Conservation (phyloP, 768 basidiomycete genomes). For the Mycena albidolilacea region DNA sequence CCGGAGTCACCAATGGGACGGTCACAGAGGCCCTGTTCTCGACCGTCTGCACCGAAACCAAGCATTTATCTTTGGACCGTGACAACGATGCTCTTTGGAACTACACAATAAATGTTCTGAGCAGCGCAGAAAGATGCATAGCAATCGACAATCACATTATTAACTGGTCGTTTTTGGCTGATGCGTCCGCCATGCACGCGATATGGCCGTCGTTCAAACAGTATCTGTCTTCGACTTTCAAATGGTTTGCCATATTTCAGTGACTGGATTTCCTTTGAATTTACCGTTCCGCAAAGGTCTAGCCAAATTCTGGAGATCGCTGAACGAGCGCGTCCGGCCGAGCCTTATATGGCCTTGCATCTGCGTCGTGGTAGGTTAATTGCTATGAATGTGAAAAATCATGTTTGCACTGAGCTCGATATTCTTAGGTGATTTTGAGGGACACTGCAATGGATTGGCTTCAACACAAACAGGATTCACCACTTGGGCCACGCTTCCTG, state of each 20-base stretch:
- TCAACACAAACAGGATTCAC: constrained; percentile 56
- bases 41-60: constrained; percentile 58
- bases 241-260: constrained; percentile 57
- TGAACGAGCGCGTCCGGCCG: constrained; percentile 49
- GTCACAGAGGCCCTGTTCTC: constrained; percentile 55
- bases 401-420: not conserved
- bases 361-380: constrained; percentile 55
- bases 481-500: constrained; percentile 64
- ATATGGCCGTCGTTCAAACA: constrained; percentile 59
- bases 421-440: constrained; percentile 58
- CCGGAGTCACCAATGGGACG: constrained; percentile 55
- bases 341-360: constrained; percentile 63
- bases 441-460: constrained; percentile 56
- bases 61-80: constrained; percentile 50
- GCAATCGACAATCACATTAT: constrained; percentile 62
- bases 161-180: constrained; percentile 60
- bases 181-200: constrained; percentile 52
- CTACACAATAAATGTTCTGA: constrained; percentile 52
- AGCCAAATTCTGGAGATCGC: constrained; percentile 44
- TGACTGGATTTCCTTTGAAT: not conserved
- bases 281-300: constrained; percentile 16
- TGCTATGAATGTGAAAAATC: not conserved
- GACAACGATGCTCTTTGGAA: constrained; percentile 53
- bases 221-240: constrained; percentile 57
- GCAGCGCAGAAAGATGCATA: constrained; percentile 55